Evolutionary conservation across 441 rosid species (phyloP).

Genomic region (Corymbia citriodora): DNA sequence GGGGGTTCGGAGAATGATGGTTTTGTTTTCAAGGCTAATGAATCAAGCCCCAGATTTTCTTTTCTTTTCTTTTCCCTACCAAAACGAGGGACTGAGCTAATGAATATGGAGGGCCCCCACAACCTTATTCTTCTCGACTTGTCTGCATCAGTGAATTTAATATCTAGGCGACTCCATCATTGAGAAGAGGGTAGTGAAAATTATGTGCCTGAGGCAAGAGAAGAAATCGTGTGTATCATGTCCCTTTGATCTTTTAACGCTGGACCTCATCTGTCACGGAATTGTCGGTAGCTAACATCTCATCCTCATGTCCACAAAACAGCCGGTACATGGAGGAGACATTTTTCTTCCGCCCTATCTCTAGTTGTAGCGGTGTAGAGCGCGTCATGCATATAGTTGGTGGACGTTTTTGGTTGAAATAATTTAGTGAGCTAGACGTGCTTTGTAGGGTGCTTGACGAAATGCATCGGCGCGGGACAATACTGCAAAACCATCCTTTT

Average conservation of each 20-base stretch:
- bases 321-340: not conserved
- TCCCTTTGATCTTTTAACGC: not conserved
- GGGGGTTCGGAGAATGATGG: not conserved
- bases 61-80: not conserved
- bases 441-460: not conserved
- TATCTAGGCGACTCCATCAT: not conserved
- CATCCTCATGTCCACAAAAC: not conserved
- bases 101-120: not conserved
- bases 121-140: not conserved
- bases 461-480: not conserved
- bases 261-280: not conserved
- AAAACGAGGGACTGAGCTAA: not conserved
- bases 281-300: not conserved
- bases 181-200: not conserved
- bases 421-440: not conserved
- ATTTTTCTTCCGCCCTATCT: not conserved
- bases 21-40: not conserved
- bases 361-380: not conserved
- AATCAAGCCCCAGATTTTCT: not conserved
- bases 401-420: not conserved
- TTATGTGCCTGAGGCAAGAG: not conserved
- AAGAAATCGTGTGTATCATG: not conserved
- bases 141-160: not conserved
- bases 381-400: not conserved
- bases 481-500: not conserved